phyloP scores from a whole-genome alignment of 768 basidiomycete genomes.

The Naganishia vaughanmartiniae region DNA sequence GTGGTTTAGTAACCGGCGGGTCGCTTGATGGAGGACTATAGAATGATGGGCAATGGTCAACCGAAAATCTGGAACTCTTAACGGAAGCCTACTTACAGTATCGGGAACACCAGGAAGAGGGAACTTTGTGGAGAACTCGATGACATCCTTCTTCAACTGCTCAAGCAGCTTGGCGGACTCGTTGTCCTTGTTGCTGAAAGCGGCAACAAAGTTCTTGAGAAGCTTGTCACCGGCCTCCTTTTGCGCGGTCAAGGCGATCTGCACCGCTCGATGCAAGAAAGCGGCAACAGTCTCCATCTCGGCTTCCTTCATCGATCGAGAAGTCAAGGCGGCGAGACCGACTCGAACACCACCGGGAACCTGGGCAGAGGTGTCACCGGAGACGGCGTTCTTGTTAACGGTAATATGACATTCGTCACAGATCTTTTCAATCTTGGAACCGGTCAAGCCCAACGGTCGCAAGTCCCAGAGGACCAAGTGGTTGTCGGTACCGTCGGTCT shows the following conservation, averaged over 20 bases:
- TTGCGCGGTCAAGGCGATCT: conserved; percentile 82
- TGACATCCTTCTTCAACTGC: conserved; percentile 75
- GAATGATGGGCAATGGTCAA: conserved; percentile 26
- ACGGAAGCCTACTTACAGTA: conserved; percentile 41
- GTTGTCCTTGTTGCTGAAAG: conserved; percentile 51
- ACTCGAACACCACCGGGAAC: conserved; percentile 96
- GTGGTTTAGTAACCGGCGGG: conserved; percentile 39
- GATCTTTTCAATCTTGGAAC: conserved; percentile 96
- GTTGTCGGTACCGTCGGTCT: conserved; percentile 95
- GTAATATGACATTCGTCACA: conserved; percentile 96
- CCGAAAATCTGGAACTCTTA: background rate
- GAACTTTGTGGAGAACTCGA: conserved; percentile 76
- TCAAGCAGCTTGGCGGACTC: conserved; percentile 68
- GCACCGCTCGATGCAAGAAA: conserved; percentile 91
- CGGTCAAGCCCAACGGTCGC: conserved; percentile 90
- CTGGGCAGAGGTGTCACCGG: conserved; percentile 91
- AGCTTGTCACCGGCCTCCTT: conserved; percentile 92
- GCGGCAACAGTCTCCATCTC: conserved; percentile 83
- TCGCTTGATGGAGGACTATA: conserved; percentile 44
- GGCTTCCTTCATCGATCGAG: conserved; percentile 82
- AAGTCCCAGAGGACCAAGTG: conserved; percentile 98
- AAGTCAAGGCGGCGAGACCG: conserved; percentile 89
- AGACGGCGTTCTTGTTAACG: conserved; percentile 87
- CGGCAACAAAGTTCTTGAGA: conserved; percentile 90
- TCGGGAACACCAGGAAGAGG: conserved; percentile 83